phyloP scores from a whole-genome alignment of 1,284 basidiomycete species.

The Sanghuangporus baumii region DNA sequence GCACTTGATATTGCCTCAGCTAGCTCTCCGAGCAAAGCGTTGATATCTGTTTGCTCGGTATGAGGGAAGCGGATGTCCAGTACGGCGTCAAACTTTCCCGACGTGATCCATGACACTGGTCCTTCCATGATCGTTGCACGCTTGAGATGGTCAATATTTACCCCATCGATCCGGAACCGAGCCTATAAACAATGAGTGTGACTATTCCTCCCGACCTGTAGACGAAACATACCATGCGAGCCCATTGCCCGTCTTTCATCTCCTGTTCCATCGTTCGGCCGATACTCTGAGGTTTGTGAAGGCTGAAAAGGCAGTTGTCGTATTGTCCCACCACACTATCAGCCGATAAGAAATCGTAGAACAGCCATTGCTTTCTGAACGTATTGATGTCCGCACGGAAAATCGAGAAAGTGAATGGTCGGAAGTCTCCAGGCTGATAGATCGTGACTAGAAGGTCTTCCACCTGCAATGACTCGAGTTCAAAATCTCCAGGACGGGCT shows the following conservation, averaged over 20 bases:
- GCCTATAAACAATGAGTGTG: slow-evolving; percentile 46
- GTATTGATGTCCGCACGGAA: slow-evolving; percentile 88
- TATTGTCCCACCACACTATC: slow-evolving; percentile 96
- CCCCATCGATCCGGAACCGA: slow-evolving; percentile 93
- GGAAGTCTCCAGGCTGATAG: slow-evolving; percentile 89
- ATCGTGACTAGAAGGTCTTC: slow-evolving; percentile 95
- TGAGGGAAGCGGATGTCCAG: slow-evolving; percentile 97
- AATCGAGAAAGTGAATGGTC: slow-evolving; percentile 92
- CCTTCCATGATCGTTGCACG: slow-evolving; percentile 79
- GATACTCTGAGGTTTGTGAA: slow-evolving; percentile 96
- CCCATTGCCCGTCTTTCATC: slow-evolving; percentile 75
- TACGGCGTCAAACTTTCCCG: slow-evolving; percentile 94
- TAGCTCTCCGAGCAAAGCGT: slow-evolving; percentile 87
- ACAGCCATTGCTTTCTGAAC: slow-evolving; percentile 92
- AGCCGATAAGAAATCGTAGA: slow-evolving; percentile 88
- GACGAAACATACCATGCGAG: slow-evolving; percentile 68
- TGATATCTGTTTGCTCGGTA: slow-evolving; percentile 72
- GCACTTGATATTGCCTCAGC: slow-evolving; percentile 71
- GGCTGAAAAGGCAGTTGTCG: slow-evolving; percentile 95
- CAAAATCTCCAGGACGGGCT: slow-evolving; percentile 80
- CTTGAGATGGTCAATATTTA: slow-evolving; percentile 95
- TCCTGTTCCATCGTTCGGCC: slow-evolving; percentile 85
- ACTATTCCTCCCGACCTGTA: not conserved
- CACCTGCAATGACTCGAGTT: slow-evolving; percentile 83
- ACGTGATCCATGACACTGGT: slow-evolving; percentile 94